Evolutionary conservation across 345 rosid genomes (phyloP).

Genomic region (Hibiscus tridactylites): DNA sequence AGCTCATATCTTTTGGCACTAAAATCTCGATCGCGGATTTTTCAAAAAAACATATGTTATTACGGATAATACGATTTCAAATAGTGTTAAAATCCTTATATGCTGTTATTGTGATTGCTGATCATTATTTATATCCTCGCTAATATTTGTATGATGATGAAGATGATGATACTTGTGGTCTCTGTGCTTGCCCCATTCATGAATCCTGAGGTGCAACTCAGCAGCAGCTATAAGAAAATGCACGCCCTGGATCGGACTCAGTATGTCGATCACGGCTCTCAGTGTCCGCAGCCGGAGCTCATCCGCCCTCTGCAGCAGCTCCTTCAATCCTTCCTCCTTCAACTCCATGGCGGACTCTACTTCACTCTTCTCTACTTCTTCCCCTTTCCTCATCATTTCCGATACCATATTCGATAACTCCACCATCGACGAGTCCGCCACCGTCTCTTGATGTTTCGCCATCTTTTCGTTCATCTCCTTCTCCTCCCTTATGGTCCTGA

Average conservation of each 20-base stretch:
- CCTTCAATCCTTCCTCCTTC: conserved; percentile 21
- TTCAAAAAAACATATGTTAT: too few relatives aligned
- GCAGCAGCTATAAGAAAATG: conserved; percentile 45
- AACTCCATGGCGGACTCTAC: conserved; percentile 19
- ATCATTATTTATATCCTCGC: too few relatives aligned
- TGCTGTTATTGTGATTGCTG: too few relatives aligned
- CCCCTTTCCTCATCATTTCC: conserved; percentile 11
- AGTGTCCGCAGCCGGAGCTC: conserved; percentile 36
- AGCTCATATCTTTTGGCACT: too few relatives aligned
- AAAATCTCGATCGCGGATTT: too few relatives aligned
- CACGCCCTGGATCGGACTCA: conserved; percentile 31
- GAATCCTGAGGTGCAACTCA: conserved; percentile 38
- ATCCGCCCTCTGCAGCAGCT: conserved; percentile 28
- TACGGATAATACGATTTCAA: too few relatives aligned
- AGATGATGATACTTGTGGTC: conserved; percentile 10
- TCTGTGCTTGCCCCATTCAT: conserved; percentile 34
- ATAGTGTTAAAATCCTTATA: background rate
- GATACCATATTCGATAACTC: conserved; percentile 29
- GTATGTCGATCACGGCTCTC: conserved; percentile 16
- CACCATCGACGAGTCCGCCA: conserved; percentile 39
- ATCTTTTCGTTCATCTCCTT: conserved; percentile 26
- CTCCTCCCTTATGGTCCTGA: conserved; percentile 25
- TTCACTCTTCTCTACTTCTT: background rate
- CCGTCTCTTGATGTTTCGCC: conserved; percentile 35
- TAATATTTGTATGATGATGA: background rate